A percentile compares a stretch with the other conserved stretches of the same genome.
phyloP scores from a whole-genome alignment of 1,284 basidiomycete genomes.

The Ustilago lituana region DNA sequence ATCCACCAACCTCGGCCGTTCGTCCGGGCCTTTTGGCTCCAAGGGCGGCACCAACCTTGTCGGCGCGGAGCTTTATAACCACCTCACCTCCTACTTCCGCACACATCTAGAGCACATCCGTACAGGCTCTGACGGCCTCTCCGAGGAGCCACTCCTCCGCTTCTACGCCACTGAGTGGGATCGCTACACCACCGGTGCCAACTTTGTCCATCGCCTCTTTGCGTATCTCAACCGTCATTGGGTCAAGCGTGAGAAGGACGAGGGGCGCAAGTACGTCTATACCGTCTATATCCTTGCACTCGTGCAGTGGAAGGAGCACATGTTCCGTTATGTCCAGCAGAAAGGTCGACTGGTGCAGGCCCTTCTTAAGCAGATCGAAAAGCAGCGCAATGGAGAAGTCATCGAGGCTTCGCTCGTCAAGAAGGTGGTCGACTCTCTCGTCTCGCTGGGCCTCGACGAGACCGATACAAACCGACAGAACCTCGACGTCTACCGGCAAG shows the following conservation, averaged over 20 bases:
- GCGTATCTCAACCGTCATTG: slow-evolving; percentile 98
- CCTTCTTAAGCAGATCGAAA: slow-evolving; percentile 86
- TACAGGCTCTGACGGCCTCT: slow-evolving; percentile 80
- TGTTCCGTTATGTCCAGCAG: slow-evolving; percentile 85
- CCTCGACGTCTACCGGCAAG: slow-evolving; percentile 91
- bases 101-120: slow-evolving; percentile 68
- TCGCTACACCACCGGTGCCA: slow-evolving; percentile 93
- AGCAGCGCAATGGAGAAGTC: slow-evolving; percentile 91
- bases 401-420: slow-evolving; percentile 94
- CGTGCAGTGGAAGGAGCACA: slow-evolving; percentile 91
- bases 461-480: slow-evolving; percentile 88
- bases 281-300: slow-evolving; percentile 95
- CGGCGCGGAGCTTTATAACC: slow-evolving; percentile 92
- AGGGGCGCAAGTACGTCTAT: slow-evolving; percentile 94
- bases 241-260: slow-evolving; percentile 98
- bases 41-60: slow-evolving; percentile 84
- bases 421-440: slow-evolving; percentile 92
- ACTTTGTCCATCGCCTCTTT: slow-evolving; percentile 84
- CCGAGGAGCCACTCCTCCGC: slow-evolving; percentile 86
- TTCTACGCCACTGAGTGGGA: slow-evolving; percentile 96
- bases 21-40: slow-evolving; percentile 36
- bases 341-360: slow-evolving; percentile 85
- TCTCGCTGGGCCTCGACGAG: slow-evolving; percentile 93
- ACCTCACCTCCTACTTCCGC: slow-evolving; percentile 84
- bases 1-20: slow-evolving; percentile 39